Conservation (phyloP, 2,329 filamentous ascomycete genomes). For the Fusarium mundagurra region DNA sequence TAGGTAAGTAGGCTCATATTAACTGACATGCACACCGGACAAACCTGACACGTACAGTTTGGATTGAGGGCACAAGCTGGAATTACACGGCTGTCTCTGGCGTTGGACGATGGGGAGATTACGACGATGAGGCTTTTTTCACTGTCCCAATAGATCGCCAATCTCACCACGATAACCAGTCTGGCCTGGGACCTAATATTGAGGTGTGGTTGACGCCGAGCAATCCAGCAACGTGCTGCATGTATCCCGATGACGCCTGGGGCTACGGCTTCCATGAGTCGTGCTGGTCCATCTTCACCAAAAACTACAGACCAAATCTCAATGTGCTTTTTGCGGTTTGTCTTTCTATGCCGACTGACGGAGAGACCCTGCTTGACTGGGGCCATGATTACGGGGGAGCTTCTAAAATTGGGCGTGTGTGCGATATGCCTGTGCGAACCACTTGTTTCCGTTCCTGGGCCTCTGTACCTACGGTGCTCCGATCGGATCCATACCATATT, state of each 20-base stretch:
- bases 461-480: neutral
- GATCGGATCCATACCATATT: neutral
- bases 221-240: too few species aligned
- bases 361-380: constrained; percentile 10
- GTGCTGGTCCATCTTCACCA: constrained; percentile 15
- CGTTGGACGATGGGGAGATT: neutral
- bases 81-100: neutral
- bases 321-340: neutral
- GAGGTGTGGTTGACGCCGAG: neutral
- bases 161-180: rapidly evolving
- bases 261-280: constrained; percentile 22
- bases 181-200: rapidly evolving
- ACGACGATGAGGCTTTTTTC: rapidly evolving
- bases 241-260: neutral
- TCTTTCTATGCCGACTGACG: constrained; percentile 14
- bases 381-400: constrained; percentile 19
- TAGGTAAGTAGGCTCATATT: too few species aligned
- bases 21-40: too few species aligned
- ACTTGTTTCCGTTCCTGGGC: neutral
- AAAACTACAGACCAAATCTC: neutral
- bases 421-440: neutral
- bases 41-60: neutral
- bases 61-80: neutral
- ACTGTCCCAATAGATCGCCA: neutral
- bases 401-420: rapidly evolving